Base-by-base conservation (phyloP, 768 basidiomycete species). In the Xerocomellus intermedius region DNA sequence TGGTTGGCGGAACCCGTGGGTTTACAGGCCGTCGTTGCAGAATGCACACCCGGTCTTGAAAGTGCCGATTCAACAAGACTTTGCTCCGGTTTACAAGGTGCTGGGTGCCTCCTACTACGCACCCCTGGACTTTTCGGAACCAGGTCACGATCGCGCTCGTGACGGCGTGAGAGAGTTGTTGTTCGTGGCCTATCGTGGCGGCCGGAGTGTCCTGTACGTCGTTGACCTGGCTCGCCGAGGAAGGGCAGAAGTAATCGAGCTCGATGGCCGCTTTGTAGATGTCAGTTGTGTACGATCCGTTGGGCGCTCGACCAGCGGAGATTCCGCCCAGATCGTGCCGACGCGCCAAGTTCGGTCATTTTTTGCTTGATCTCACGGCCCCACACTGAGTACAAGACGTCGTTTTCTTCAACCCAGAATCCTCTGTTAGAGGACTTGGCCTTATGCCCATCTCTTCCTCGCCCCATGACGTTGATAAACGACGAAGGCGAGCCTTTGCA, bases 1-100 rank as follows among this genome's bases (percentile, higher is more conserved):
- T 16, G 51, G 51, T 6, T 52, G 43, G 51, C 51, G 51, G 36
- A 52, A 52, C 36, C 51, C 51, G 8, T 52, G 51, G 51, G 14
- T 52, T 5, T 52, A 45, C 36, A 45, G 28, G 19, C 33, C 45
- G 26, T 45, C 51, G 13, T 24, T n/a, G 36, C 24, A 9, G 43
- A 22, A 52, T 13, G 51, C 51, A 7, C 28, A 32, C 30, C 43
- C 51, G 2, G 43, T 38, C 43, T 39, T 52, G 43, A 39, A 46
- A 17, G 43, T 21, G 6, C 51, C 51, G 3, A 36, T 46, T 7
- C 51, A 32, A 19, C 37, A 52, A 24, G 51, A 46, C 17, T 52
- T 52, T 52, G 51, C 42, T 8, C 38, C 43, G 3, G 51, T 45
- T 10, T 52, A 52, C 51, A 52, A 52, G 37, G 19, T 39, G 19